Conservation (phyloP, 1,284 basidiomycete genomes). For the Melampsora larici-populina region DNA sequence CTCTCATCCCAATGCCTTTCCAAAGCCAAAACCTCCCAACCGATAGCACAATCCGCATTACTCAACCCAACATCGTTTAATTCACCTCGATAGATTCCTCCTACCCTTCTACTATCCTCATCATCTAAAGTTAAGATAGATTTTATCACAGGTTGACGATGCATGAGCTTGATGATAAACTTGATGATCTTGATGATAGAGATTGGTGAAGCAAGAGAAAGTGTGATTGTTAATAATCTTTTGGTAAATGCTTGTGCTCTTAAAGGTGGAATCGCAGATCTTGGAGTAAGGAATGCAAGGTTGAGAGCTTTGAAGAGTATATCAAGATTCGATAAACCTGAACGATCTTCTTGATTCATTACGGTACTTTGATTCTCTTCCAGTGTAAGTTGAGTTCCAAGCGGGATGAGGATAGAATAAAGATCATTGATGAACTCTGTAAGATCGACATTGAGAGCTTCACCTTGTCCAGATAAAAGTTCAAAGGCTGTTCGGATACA, state of each 20-base stretch:
- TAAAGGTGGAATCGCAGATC: conserved; percentile 64
- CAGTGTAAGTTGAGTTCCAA: conserved; percentile 40
- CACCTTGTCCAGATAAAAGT: conserved; percentile 89
- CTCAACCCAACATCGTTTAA: background rate
- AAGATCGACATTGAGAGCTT: conserved; percentile 92
- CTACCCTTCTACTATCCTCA: background rate
- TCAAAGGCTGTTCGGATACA: conserved; percentile 96
- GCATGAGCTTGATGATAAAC: conserved; percentile 69
- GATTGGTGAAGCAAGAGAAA: conserved; percentile 71
- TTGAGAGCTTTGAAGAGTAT: conserved; percentile 81
- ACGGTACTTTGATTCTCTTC: conserved; percentile 3
- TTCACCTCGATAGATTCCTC: background rate
- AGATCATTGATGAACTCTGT: conserved; percentile 70
- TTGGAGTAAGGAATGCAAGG: conserved; percentile 68
- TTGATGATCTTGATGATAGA: conserved; percentile 65
- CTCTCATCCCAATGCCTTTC: conserved; percentile 31
- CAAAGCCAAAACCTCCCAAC: conserved; percentile 26
- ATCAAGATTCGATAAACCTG: conserved; percentile 54
- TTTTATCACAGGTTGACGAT: conserved; percentile 74
- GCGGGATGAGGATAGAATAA: conserved; percentile 24
- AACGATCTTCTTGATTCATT: background rate
- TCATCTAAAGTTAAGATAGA: conserved; percentile 62
- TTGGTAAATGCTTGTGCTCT: conserved; percentile 87
- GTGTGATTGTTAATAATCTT: conserved; percentile 71
- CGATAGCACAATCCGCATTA: conserved; percentile 11